Conservation (phyloP, 1,139 yeast species). For the Lodderomyces beijingensis region DNA sequence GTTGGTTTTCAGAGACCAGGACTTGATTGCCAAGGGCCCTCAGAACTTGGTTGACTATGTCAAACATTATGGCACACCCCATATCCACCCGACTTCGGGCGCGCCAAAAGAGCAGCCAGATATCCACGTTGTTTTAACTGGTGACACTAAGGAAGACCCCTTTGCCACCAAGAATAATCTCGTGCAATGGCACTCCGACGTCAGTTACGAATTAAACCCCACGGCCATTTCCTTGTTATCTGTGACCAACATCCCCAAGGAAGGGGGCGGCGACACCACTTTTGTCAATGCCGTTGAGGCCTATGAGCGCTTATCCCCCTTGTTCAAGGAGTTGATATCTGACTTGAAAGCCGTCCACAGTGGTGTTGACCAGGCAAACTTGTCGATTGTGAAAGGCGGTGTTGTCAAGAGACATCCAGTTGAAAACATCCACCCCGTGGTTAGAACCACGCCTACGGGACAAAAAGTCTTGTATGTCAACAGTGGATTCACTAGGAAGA, state of each 20-base stretch:
- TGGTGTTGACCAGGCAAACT: conserved; percentile 64
- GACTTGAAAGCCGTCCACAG: conserved; percentile 62
- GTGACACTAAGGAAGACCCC: conserved; percentile 29
- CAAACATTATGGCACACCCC: conserved; percentile 61
- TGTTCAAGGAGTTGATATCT: conserved; percentile 50
- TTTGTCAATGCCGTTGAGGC: conserved; percentile 63
- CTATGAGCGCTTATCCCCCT: conserved; percentile 65
- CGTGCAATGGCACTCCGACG: conserved; percentile 63
- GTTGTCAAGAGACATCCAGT: conserved; percentile 62
- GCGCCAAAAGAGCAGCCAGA: conserved; percentile 58
- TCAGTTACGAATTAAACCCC: conserved; percentile 66
- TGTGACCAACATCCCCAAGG: conserved; percentile 55
- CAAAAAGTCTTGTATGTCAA: conserved; percentile 57
- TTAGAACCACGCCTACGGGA: conserved; percentile 67
- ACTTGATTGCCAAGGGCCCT: conserved; percentile 56
- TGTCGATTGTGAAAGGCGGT: conserved; percentile 50
- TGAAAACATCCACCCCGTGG: conserved; percentile 58
- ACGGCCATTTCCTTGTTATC: conserved; percentile 63
- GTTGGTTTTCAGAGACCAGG: conserved; percentile 63
- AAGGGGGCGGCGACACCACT: conserved; percentile 78
- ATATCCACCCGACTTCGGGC: conserved; percentile 72
- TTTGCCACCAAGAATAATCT: conserved; percentile 32
- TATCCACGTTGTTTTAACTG: conserved; percentile 57
- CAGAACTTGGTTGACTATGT: conserved; percentile 52
- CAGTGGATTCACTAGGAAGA: conserved; percentile 57